Evolutionary conservation across 169 alveolate species (phyloP).

Genomic region (Babesia bigemina): DNA sequence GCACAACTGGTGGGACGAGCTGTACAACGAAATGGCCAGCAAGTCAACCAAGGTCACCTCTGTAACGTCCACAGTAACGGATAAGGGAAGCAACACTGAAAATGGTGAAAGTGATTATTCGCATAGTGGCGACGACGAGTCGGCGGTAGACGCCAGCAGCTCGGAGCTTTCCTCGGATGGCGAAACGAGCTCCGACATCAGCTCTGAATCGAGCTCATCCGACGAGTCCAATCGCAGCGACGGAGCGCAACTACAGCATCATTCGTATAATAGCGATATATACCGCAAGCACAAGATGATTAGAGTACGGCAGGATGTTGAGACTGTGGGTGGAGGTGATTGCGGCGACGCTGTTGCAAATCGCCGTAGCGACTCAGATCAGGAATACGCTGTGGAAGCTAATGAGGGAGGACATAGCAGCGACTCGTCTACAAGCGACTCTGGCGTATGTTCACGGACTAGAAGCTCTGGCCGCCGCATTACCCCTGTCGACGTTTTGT

Average conservation of each 20-base stretch:
- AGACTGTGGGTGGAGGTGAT: too few species aligned
- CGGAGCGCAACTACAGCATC: neutral
- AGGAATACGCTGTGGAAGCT: too few species aligned
- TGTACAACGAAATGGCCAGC: slow-evolving; percentile 61
- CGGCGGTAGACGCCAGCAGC: neutral
- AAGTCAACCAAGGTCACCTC: slow-evolving; percentile 29
- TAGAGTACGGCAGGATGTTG: too few species aligned
- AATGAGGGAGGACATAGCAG: too few species aligned
- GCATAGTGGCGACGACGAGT: neutral
- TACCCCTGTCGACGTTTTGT: too few species aligned
- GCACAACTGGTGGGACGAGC: slow-evolving; percentile 70
- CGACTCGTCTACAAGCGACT: too few species aligned
- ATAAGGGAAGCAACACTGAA: neutral
- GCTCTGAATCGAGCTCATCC: neutral
- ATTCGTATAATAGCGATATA: too few species aligned
- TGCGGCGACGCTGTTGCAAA: too few species aligned
- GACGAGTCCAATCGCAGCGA: neutral
- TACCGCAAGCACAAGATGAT: too few species aligned
- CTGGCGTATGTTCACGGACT: too few species aligned
- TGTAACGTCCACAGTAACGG: neutral
- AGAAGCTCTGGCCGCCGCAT: too few species aligned
- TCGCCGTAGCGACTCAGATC: too few species aligned
- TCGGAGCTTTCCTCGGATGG: slow-evolving; percentile 13
- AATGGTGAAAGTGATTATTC: slow-evolving; percentile 2
- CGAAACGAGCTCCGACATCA: neutral